These are phyloP conservation scores for Diplosphaera chodatii DNA, from an alignment of 139 green algal species.

Conservation along the genomic window DNA sequence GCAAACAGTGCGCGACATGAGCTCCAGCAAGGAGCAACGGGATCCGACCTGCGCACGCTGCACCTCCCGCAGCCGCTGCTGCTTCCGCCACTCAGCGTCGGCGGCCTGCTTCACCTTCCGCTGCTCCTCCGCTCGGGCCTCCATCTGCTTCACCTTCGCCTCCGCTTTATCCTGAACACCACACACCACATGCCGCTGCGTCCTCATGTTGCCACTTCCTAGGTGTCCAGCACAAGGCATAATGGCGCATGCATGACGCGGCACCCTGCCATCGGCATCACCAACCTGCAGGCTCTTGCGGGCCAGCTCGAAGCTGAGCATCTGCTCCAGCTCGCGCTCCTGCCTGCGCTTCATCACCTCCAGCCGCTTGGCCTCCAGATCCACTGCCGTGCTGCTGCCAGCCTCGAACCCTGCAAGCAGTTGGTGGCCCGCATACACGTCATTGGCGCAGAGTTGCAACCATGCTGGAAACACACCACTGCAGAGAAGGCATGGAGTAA, in stretches of 20 bases:
- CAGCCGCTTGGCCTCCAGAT: conserved; percentile 72
- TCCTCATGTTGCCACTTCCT: no score
- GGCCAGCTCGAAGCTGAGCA: conserved; percentile 61
- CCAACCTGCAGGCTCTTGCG: conserved; percentile 63
- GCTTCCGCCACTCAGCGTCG: conserved; percentile 53
- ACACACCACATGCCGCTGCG: background rate
- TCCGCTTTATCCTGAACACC: conserved; percentile 37
- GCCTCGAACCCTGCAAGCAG: background rate
- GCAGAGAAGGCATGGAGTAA: no score
- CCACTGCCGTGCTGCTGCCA: conserved; percentile 28
- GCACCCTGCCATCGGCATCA: no score
- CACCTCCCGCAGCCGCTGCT: conserved; percentile 67
- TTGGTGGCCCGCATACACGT: no score
- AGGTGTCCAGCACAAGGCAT: no score
- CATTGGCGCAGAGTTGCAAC: no score
- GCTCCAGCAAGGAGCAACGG: no score
- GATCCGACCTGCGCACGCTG: conserved; percentile 31
- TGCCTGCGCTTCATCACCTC: conserved; percentile 74
- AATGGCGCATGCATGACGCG: no score
- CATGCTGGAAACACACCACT: no score
- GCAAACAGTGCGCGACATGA: no score
- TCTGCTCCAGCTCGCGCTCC: conserved; percentile 68
- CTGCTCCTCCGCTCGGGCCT: conserved; percentile 53
- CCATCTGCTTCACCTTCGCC: conserved; percentile 40
- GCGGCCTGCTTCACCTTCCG: conserved; percentile 38